phyloP scores from a whole-genome alignment of 2,329 filamentous ascomycete genomes.

The Tolypocladium endophyticum region DNA sequence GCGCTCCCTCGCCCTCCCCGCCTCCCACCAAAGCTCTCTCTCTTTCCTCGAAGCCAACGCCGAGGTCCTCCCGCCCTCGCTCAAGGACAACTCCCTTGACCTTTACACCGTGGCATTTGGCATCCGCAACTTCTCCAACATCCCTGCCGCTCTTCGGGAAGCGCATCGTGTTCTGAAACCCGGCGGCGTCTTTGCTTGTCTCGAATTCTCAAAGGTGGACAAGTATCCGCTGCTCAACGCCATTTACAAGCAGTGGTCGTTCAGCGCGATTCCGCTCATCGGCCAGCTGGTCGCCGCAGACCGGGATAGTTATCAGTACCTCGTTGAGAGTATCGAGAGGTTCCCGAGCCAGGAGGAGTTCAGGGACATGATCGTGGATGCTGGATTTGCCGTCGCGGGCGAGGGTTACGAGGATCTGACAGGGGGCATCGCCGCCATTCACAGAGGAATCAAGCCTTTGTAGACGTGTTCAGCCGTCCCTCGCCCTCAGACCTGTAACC shows the following conservation, averaged over 20 bases:
- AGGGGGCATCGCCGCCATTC: conserved; percentile 86
- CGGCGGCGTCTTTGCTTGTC: conserved; percentile 88
- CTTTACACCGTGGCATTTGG: conserved; percentile 97
- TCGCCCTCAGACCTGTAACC: background rate
- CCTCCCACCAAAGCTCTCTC: conserved; percentile 45
- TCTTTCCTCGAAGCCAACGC: conserved; percentile 86
- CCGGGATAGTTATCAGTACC: conserved; percentile 92
- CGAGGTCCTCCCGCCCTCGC: conserved; percentile 53
- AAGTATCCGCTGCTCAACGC: conserved; percentile 68
- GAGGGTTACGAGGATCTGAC: conserved; percentile 84
- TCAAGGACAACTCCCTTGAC: conserved; percentile 67
- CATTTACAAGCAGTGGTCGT: conserved; percentile 92
- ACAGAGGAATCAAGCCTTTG: conserved; percentile 84
- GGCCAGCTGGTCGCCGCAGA: conserved; percentile 92
- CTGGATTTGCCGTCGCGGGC: conserved; percentile 77
- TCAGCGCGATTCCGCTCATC: conserved; percentile 86
- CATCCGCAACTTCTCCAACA: conserved; percentile 94
- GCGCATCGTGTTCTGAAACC: conserved; percentile 85
- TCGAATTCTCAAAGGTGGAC: conserved; percentile 85
- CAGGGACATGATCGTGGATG: conserved; percentile 68
- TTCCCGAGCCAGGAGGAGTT: conserved; percentile 86
- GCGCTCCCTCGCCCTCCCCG: conserved; percentile 52
- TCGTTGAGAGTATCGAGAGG: conserved; percentile 93
- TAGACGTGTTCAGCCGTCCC: conserved; percentile 6
- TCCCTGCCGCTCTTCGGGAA: conserved; percentile 70